Base-by-base conservation (phyloP, 768 basidiomycete species). In the Macrolepiota albuminosa region DNA sequence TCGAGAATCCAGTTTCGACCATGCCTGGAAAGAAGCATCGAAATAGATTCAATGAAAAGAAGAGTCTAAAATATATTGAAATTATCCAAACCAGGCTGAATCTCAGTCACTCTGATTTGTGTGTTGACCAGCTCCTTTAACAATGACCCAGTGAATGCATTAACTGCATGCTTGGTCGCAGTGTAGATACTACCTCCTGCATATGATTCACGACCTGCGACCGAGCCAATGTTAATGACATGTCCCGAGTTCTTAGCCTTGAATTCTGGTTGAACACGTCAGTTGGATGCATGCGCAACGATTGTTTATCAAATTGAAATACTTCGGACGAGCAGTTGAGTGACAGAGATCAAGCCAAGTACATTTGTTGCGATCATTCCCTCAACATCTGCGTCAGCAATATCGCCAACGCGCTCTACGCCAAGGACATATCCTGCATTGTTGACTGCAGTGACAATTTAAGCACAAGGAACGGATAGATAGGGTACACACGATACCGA, bases 221-320 rank as follows among this genome's bases (percentile, higher is more conserved):
- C 84, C 11, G 94, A 96, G 8, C 97, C 95, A 53, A 99, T 78
- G 73, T 97, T 96, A 76, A 99, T 98, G 66, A 99, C 78, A 76
- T 95, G 94, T 0, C 93, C 92, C 4, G 84, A 75, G 67, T 88
- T 84, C 69, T 81, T 87, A 56, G 76, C 80, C 70, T 89, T 93
- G 78, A 94, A 93, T 60, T 89, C 91, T 91, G 66, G 6, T n/a
- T 18, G 24, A 33, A 36, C 26, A 39, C 13, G 43, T 59, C 21
- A 64, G 57, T 31, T 43, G 24, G n/a, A n/a, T 16, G 33, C 39
- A 29, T 33, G 10, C 10, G 29, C 13, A 10, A 46, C 40, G 14
- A 39, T n/a, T 29, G n/a, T 29, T 45, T 53, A 33, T 31, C n/a
- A 56, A 65, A 42, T n/a, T 7, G n/a, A n/a, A 4, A 60, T 55